These are phyloP conservation scores for Polyplosphaeria fusca DNA, from an alignment of 495 filamentous ascomycete species.

Conservation along the genomic window DNA sequence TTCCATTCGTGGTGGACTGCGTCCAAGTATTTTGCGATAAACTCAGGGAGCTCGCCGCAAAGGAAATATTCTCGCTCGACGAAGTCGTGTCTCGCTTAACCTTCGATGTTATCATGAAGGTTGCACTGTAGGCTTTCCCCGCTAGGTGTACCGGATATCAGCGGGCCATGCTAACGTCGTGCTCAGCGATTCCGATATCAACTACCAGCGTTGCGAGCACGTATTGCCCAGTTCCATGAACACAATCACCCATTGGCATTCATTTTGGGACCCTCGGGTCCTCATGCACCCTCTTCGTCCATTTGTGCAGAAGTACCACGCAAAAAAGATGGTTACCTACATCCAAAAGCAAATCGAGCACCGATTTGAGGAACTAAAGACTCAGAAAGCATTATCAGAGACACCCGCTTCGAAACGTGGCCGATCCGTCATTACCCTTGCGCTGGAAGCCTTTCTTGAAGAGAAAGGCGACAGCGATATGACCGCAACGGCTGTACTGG, in stretches of 20 bases:
- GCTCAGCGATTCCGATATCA: conserved; percentile 3
- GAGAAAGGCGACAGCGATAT: background rate
- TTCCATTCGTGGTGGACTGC: conserved; percentile 1
- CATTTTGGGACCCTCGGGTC: conserved; percentile 17
- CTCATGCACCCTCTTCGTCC: conserved; percentile 9
- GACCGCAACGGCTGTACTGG: background rate
- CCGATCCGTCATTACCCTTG: conserved; percentile 7
- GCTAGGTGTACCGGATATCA: background rate
- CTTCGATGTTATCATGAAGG: conserved; percentile 12
- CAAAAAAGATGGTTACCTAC: background rate
- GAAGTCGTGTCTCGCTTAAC: conserved; percentile 9
- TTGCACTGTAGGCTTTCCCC: conserved; percentile 10
- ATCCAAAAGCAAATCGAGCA: conserved; percentile 9
- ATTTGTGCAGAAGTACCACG: conserved; percentile 9
- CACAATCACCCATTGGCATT: conserved; percentile 9
- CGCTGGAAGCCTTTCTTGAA: conserved; percentile 7
- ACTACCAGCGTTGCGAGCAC: conserved; percentile 10
- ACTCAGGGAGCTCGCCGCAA: background rate
- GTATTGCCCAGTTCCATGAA: background rate
- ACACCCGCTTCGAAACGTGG: background rate
- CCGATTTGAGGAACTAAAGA: conserved; percentile 3
- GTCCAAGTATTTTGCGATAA: conserved; percentile 5
- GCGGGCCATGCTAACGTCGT: background rate
- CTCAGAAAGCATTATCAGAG: background rate
- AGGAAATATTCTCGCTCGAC: conserved; percentile 1